Conservation (phyloP, 768 basidiomycete species). For the Cyclocybe cylindracea region DNA sequence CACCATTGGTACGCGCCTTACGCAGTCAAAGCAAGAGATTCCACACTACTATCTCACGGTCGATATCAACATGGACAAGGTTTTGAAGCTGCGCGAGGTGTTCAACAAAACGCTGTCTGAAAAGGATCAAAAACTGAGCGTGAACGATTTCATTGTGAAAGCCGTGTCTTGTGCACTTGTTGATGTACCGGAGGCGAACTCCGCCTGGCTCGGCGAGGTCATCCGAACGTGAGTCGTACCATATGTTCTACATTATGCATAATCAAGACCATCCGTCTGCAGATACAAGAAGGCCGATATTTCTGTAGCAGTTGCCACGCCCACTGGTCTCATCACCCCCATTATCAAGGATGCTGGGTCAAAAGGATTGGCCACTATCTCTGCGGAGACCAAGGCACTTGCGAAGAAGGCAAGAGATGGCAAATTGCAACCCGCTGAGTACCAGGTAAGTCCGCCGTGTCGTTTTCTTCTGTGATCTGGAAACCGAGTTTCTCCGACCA, state of each 20-base stretch:
- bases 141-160: conserved; percentile 98
- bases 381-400: conserved; percentile 86
- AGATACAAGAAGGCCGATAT: conserved; percentile 98
- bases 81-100: conserved; percentile 89
- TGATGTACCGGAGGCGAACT: conserved; percentile 97
- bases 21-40: conserved; percentile 91
- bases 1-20: conserved; percentile 86
- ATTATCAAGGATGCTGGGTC: conserved; percentile 92
- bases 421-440: conserved; percentile 92
- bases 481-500: conserved; percentile 25
- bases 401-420: conserved; percentile 97
- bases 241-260: background rate
- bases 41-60: conserved; percentile 98
- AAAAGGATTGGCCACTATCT: conserved; percentile 92
- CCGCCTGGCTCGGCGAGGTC: conserved; percentile 94
- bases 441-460: conserved; percentile 62
- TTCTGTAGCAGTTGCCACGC: conserved; percentile 95
- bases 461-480: conserved; percentile 4
- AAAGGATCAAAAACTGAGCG: conserved; percentile 95
- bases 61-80: conserved; percentile 96
- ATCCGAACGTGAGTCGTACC: conserved; percentile 82
- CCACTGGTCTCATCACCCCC: conserved; percentile 94
- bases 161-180: conserved; percentile 87
- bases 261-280: conserved; percentile 4
- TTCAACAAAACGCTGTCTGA: conserved; percentile 90